Conservation (phyloP, 805 yeast species). For the Metschnikowia henanensis region DNA sequence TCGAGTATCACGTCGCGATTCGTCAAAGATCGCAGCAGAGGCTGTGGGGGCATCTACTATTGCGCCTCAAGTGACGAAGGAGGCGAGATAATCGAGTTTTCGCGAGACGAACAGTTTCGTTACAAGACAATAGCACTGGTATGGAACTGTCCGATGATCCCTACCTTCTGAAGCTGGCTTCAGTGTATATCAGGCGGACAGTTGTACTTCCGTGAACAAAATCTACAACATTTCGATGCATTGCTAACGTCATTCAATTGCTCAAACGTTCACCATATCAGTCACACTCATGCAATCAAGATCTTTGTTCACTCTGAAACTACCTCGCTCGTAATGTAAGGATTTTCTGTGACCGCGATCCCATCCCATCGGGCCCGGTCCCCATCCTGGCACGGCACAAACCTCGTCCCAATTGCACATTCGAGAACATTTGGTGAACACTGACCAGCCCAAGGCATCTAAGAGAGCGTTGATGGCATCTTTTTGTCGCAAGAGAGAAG, state of each 20-base stretch:
- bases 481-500: background rate
- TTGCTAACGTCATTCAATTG: no score
- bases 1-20: slow-evolving; percentile 5
- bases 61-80: slow-evolving; percentile 14
- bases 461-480: slow-evolving; percentile 23
- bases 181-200: no score
- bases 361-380: slow-evolving; percentile 36
- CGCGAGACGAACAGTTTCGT: slow-evolving; percentile 3
- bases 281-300: slow-evolving; percentile 18
- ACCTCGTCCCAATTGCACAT: slow-evolving; percentile 48
- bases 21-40: slow-evolving; percentile 12
- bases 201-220: no score
- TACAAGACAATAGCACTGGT: slow-evolving; percentile 6
- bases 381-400: slow-evolving; percentile 61
- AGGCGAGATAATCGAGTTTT: slow-evolving; percentile 9
- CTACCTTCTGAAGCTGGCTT: no score
- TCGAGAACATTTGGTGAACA: slow-evolving; percentile 40
- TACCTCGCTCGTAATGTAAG: slow-evolving; percentile 16
- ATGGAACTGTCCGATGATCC: slow-evolving; percentile 8
- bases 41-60: slow-evolving; percentile 17
- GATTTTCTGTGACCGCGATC: slow-evolving; percentile 15
- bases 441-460: slow-evolving; percentile 40
- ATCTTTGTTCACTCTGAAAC: slow-evolving; percentile 15
- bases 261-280: no score
- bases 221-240: no score